Conservation (phyloP, 176 grass and related monocot genomes). For the Rhynchospora pubera region DNA sequence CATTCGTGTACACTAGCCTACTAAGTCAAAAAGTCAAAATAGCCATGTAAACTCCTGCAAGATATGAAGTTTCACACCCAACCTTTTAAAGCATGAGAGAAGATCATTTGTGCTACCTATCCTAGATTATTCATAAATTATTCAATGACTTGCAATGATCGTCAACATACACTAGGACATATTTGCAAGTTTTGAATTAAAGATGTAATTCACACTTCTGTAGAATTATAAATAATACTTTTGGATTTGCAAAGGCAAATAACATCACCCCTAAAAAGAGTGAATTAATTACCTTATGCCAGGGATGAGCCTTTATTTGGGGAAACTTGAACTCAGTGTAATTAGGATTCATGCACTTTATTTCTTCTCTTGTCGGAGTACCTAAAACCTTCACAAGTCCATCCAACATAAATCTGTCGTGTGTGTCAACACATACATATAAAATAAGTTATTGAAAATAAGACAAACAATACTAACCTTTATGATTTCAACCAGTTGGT, state of each 20-base stretch:
- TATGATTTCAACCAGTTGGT: slow-evolving; percentile 96
- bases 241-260: neutral
- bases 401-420: slow-evolving; percentile 24
- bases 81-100: neutral
- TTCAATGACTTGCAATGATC: neutral
- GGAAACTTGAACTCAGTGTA: slow-evolving; percentile 97
- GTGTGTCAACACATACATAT: neutral
- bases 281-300: slow-evolving; percentile 74
- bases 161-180: neutral
- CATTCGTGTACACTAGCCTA: neutral
- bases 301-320: slow-evolving; percentile 98
- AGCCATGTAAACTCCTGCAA: neutral
- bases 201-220: neutral
- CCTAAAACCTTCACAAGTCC: slow-evolving; percentile 67
- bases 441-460: slow-evolving; percentile 5
- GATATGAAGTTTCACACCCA: neutral
- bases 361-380: slow-evolving; percentile 98
- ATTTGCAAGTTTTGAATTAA: neutral
- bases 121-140: neutral
- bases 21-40: neutral
- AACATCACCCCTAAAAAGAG: neutral
- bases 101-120: neutral
- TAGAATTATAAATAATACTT: neutral
- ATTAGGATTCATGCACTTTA: slow-evolving; percentile 99
- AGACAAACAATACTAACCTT: slow-evolving; percentile 48